Evolutionary conservation across 1,284 basidiomycete genomes (phyloP), one percentile per base, ranked within the genome.

Genomic region (Cystobasidium slooffiae): DNA sequence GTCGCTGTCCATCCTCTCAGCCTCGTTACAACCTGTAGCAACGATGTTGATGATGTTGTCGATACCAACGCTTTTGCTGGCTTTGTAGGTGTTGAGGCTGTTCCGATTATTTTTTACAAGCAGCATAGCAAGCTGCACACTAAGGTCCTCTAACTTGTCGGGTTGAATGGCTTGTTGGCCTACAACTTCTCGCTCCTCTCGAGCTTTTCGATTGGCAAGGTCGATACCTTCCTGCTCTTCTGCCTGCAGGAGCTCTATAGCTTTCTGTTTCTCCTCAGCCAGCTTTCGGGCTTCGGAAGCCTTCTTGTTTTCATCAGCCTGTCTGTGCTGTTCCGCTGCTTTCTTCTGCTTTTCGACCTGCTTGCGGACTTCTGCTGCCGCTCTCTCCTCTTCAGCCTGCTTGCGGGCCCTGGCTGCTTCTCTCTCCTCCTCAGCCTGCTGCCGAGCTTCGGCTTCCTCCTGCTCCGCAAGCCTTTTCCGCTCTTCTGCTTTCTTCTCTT

Each of bases 21-120:
- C 64, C 49, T 66, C 64, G 12, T 9, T 12, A n/a, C 64, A 66
- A 31, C 64, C 64, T 18, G 18, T 31, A 10, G 47, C 64, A 16
- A 66, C 64, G 43, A 66, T 43, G 31, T 66, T 37, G 51, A 66
- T 55, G 22, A 66, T 66, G 7, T 39, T 41, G 16, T 53, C 46
- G 31, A 66, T 55, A 16, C 64, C 64, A 10, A 24, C 18, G 20
- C 18, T 52, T 47, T 66, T 66, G 22, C 7, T 14, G 14, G 14
- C 43, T 43, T 53, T 47, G 46, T 66, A 66, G 18, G 37, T 10
- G 6, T 43, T 47, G 7, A 66, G 24, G 39, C 18, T 22, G n/a
- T 66, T 53, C 7, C 64, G 64, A 43, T 66, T 47, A 47, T 66
- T 37, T 31, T 53, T 14, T 1, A 53, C 47, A 43, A 66, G n/a